Percentiles rank a stretch among this genome's conserved stretches.
phyloP scores from a whole-genome alignment of 176 grass and related monocot species.

The Bolboschoenus planiculmis region DNA sequence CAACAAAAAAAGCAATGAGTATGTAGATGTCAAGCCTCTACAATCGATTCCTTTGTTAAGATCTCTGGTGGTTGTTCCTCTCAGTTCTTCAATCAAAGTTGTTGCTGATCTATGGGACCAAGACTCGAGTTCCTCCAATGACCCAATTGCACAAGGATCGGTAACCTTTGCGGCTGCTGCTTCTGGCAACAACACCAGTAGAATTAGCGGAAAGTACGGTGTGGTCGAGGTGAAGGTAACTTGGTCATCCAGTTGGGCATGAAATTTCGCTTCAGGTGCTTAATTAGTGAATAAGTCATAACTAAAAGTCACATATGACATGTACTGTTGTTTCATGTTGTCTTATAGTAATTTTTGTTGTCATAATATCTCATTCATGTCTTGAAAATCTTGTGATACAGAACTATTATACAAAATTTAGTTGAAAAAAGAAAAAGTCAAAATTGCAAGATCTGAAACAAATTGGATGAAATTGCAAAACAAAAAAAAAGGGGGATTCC shows the following conservation, averaged over 20 bases:
- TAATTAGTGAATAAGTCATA: no score
- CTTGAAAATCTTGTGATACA: no score
- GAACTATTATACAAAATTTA: no score
- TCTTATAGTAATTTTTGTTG: no score
- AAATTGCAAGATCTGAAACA: no score
- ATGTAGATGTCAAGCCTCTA: constrained; percentile 10
- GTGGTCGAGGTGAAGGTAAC: background rate
- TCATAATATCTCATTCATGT: no score
- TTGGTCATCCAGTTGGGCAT: constrained; percentile 15
- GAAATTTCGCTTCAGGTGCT: no score
- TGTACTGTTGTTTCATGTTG: no score
- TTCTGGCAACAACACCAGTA: background rate
- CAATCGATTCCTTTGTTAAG: background rate
- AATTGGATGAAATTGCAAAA: no score
- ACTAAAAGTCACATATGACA: no score
- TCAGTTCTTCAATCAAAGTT: constrained; percentile 6
- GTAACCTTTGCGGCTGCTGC: background rate
- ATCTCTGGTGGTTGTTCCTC: constrained; percentile 27
- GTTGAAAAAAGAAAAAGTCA: no score
- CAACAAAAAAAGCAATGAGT: background rate
- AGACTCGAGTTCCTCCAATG: background rate
- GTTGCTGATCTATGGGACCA: constrained; percentile 10
- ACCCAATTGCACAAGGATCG: constrained; percentile 4
- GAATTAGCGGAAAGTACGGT: constrained; percentile 3
- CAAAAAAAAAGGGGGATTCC: no score